Percentiles rank a stretch among this genome's conserved stretches.
Evolutionary conservation across 495 filamentous ascomycete genomes (phyloP).

Genomic region (Hyaloscypha bicolor): DNA sequence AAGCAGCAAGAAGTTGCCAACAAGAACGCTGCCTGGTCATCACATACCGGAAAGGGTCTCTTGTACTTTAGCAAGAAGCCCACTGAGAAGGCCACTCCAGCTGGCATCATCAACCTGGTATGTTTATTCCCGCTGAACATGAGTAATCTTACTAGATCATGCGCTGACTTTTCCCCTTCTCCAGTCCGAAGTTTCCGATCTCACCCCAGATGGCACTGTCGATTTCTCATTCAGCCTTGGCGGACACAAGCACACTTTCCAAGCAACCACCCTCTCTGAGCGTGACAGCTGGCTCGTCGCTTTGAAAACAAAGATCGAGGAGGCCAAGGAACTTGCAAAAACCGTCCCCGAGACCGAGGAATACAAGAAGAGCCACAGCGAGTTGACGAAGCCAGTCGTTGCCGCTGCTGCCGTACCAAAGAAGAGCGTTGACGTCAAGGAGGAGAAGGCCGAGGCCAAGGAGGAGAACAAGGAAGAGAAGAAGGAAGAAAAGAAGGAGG

Average conservation of each 20-base stretch:
- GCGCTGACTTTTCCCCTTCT: background rate
- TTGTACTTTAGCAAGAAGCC: conserved; percentile 89
- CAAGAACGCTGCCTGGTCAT: conserved; percentile 83
- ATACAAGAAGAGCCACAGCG: conserved; percentile 78
- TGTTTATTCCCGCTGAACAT: conserved; percentile 31
- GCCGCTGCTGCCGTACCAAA: conserved; percentile 46
- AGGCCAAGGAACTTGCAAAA: conserved; percentile 74
- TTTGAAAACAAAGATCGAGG: conserved; percentile 71
- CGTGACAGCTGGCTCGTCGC: conserved; percentile 89
- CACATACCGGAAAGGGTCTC: conserved; percentile 92
- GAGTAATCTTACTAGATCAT: background rate
- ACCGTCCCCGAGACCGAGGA: conserved; percentile 69
- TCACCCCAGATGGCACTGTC: conserved; percentile 68
- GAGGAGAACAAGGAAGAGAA: conserved; percentile 47
- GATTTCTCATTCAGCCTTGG: conserved; percentile 85
- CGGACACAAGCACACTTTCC: conserved; percentile 89
- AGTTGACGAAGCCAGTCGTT: conserved; percentile 62
- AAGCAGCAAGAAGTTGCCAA: conserved; percentile 65
- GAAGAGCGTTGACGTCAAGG: conserved; percentile 50
- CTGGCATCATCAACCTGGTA: conserved; percentile 85
- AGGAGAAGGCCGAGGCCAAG: conserved; percentile 36
- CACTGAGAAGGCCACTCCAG: conserved; percentile 71
- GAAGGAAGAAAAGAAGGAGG: conserved; percentile 46
- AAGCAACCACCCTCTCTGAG: conserved; percentile 70
- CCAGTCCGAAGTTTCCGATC: conserved; percentile 77